Evolutionary conservation across 2,329 filamentous ascomycete genomes (phyloP).

Genomic region (Septoria petroselini): DNA sequence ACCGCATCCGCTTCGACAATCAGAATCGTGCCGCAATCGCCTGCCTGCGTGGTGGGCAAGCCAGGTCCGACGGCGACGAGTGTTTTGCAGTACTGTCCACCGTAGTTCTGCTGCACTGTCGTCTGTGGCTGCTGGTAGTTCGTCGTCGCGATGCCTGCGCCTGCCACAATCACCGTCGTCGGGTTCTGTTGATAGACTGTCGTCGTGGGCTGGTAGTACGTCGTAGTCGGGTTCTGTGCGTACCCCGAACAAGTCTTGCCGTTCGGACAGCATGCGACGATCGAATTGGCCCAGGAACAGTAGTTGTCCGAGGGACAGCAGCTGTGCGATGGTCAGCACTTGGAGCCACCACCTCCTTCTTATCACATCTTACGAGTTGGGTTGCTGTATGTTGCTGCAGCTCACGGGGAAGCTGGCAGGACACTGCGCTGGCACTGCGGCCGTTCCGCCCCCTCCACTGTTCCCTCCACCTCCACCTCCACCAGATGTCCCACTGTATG

Average conservation of each 20-base stretch:
- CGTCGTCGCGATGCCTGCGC: slow-evolving; percentile 22
- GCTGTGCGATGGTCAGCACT: slow-evolving; percentile 22
- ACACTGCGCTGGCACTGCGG: slow-evolving; percentile 37
- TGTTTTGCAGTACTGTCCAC: slow-evolving; percentile 37
- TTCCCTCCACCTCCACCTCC: slow-evolving; percentile 17
- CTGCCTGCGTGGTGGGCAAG: slow-evolving; percentile 35
- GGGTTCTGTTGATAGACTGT: slow-evolving; percentile 23
- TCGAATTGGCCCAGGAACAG: slow-evolving; percentile 35
- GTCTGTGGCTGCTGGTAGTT: slow-evolving; percentile 17
- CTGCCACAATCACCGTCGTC: slow-evolving; percentile 26
- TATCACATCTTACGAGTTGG: slow-evolving; percentile 48
- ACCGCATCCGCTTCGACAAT: slow-evolving; percentile 31
- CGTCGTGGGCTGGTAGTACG: slow-evolving; percentile 24
- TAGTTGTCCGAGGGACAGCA: slow-evolving; percentile 36
- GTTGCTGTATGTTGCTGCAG: slow-evolving; percentile 43
- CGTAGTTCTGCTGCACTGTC: slow-evolving; percentile 20
- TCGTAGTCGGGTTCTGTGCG: slow-evolving; percentile 27
- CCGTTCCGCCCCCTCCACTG: slow-evolving; percentile 19
- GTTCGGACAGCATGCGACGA: slow-evolving; percentile 37
- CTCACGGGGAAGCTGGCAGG: slow-evolving; percentile 40
- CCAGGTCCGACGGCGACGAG: slow-evolving; percentile 35
- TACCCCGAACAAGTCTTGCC: slow-evolving; percentile 34
- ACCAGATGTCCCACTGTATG: slow-evolving; percentile 17
- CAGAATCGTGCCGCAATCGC: slow-evolving; percentile 39
- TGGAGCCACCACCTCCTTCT: too few species aligned